Base-by-base conservation (phyloP, 2,329 filamentous ascomycete species). In the Fusarium buharicum region DNA sequence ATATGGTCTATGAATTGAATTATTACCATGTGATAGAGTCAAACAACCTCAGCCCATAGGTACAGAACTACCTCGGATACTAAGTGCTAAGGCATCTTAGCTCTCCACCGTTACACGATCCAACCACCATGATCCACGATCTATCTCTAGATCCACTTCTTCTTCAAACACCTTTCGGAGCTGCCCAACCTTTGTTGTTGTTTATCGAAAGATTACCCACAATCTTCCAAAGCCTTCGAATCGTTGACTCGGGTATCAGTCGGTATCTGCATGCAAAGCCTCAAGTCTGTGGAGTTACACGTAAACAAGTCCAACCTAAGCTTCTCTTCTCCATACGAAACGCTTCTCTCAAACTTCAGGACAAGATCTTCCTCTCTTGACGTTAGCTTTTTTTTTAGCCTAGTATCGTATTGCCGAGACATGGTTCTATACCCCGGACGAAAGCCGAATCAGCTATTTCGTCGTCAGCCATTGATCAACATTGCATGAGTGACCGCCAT, bases 41-140 rank as follows among this genome's bases (percentile, higher is more conserved):
- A 6, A 24, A 24, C 22, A 24, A 24, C 22, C 22, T 24, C 22
- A 24, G 22, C 22, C 22, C 22, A 24, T 24, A n/a, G n/a, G n/a
- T n/a, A 24, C 22, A 24, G 6, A 24, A 24, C 22, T 8, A 24
- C 22, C 22, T 24, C 22, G 8, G 22, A 24, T 24, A 24, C 22
- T 24, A 24, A 5, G 22, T n/a, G n/a, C n/a, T n/a, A n/a, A n/a
- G n/a, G n/a, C 4, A 24, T 24, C 22, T 24, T 20, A 30, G 34
- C 17, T 37, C 49, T 38, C 49, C 49, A 17, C 41, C 11, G 59
- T 62, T 59, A 54, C 58, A 62, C 53, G 50, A 59, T 41, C 58
- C 59, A 62, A 51, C 62, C 50, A 64, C 36, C 53, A 64, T 64
- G 46, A 64, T 62, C 61, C 62, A 49, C 50, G 62, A 65, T 62